Evolutionary conservation across 164 flowering plant species (phyloP).

Genomic region (Dillenia turbinata): DNA sequence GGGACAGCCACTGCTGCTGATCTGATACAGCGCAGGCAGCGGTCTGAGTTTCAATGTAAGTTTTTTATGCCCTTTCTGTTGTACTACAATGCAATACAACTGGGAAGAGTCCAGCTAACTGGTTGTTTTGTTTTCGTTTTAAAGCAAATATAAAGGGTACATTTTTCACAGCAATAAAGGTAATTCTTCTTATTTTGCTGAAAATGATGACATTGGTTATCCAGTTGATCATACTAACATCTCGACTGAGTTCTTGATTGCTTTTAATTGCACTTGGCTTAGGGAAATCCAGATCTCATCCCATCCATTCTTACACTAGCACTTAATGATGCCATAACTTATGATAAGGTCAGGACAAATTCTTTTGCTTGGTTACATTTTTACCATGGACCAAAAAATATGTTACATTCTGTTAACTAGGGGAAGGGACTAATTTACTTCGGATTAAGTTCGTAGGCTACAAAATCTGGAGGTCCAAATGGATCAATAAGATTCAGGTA

Average conservation of each 20-base stretch:
- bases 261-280: slow-evolving; percentile 9
- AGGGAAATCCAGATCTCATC: slow-evolving; percentile 68
- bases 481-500: slow-evolving; percentile 95
- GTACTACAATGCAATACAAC: neutral
- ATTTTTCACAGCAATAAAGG: slow-evolving; percentile 57
- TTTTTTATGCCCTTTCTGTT: slow-evolving; percentile 4
- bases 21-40: slow-evolving; percentile 84
- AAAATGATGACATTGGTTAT: neutral
- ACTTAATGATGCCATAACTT: slow-evolving; percentile 76
- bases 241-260: neutral
- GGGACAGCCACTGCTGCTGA: slow-evolving; percentile 82
- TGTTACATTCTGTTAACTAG: neutral
- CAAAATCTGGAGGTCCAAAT: slow-evolving; percentile 95
- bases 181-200: slow-evolving; percentile 10
- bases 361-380: slow-evolving; percentile 1
- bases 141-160: slow-evolving; percentile 65
- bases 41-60: slow-evolving; percentile 81
- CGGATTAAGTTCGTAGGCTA: slow-evolving; percentile 51
- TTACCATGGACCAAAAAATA: neutral
- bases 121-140: neutral
- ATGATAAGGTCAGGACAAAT: slow-evolving; percentile 68
- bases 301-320: slow-evolving; percentile 74
- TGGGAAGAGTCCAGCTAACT: neutral
- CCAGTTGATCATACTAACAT: neutral
- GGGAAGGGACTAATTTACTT: slow-evolving; percentile 17